phyloP scores from a whole-genome alignment of 225 moss, liverwort and hornwort genomes.

The Pleurozium schreberi region DNA sequence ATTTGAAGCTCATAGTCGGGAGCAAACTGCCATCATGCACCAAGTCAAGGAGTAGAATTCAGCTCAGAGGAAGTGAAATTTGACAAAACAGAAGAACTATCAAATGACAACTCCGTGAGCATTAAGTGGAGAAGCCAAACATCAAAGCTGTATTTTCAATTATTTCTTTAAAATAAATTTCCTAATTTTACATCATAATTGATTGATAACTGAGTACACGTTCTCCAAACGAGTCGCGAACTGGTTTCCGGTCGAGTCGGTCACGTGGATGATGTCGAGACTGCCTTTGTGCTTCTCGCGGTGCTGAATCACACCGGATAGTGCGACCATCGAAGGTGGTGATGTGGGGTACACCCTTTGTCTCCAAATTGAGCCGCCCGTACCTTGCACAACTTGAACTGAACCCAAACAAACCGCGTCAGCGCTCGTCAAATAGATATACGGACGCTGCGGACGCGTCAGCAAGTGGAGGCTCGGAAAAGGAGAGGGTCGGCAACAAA shows the following conservation, averaged over 20 bases:
- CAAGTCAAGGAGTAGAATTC: too few relatives aligned
- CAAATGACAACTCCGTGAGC: too few relatives aligned
- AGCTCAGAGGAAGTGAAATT: too few relatives aligned
- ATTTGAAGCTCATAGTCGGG: too few relatives aligned
- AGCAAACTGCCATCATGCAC: too few relatives aligned
- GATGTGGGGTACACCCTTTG: too few relatives aligned
- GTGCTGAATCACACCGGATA: conserved; percentile 59
- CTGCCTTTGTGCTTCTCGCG: conserved; percentile 70
- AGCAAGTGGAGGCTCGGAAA: background rate
- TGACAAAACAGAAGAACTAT: too few relatives aligned
- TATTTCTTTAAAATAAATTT: too few relatives aligned
- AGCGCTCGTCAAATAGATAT: background rate
- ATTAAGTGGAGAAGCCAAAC: too few relatives aligned
- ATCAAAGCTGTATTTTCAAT: too few relatives aligned
- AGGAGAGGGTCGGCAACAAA: background rate
- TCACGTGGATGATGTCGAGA: conserved; percentile 67
- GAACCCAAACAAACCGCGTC: background rate
- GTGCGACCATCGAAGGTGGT: too few relatives aligned
- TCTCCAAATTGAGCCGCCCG: conserved; percentile 38
- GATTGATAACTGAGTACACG: conserved; percentile 33
- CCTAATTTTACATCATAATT: background rate
- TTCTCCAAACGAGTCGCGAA: conserved; percentile 63
- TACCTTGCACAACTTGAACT: conserved; percentile 77
- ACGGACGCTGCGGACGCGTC: background rate
- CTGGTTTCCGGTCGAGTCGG: conserved; percentile 43